Base-by-base conservation (phyloP, 345 rosid genomes). In the Pseudoturritis turrita region DNA sequence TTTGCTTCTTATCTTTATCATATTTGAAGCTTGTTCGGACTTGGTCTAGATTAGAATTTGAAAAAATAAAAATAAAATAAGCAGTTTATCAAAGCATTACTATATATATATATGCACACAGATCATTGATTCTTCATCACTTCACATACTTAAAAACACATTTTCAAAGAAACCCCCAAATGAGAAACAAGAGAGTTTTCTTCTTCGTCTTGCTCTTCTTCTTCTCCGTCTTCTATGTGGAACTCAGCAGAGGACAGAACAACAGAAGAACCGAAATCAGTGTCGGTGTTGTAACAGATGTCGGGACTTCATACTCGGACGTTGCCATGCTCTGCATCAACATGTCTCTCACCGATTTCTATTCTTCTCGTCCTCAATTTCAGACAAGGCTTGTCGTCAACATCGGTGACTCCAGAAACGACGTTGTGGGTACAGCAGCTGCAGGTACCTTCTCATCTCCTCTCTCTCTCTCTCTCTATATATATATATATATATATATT, bases 261-360 rank as follows among this genome's bases (percentile, higher is more conserved):
- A 15, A 59, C 79, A 4, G 46, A 67, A 61, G 46, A 71, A 62
- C 57, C 1, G 70, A 72, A 11, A 86, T 86, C 31, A 75, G 73
- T 4, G 83, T 87, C 0, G 95, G 92, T 3, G 80, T 87, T 54
- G 72, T 80, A 74, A 75, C 89, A 3, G 89, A 87, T 50, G 9
- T 71, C 14, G 82, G 81, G 15, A 37, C 3, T 0, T 9, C 6
- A 36, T 5, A n/a, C n/a, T 86, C 74, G 23, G 78, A 72, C 19
- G 21, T 76, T 12, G 33, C 37, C 1, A 45, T 78, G 83, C 80
- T 81, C 3, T 84, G 92, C 73, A 78, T 88, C 21, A 60, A 83
- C 43, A 72, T 84, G 85, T 77, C 91, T n/a, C 70, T 91, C 3
- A 49, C 79, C 0, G 96, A 91, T 18, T 84, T 90, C 57, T 87